Evolutionary conservation across 2,329 filamentous ascomycete genomes (phyloP).

Genomic region (Coniochaeta ligniaria): DNA sequence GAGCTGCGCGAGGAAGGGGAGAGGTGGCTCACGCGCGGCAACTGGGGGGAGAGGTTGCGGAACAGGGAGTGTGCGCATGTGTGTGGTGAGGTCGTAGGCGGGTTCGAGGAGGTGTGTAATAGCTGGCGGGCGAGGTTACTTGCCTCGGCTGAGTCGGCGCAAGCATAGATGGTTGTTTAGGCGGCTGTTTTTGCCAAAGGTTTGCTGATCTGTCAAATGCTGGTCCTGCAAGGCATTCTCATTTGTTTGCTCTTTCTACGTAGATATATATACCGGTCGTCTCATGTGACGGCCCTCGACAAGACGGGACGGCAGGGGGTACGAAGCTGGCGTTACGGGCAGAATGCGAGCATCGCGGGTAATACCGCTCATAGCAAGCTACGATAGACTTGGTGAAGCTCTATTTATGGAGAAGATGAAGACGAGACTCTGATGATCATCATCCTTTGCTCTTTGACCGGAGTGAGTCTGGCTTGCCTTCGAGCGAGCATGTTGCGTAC

Average conservation of each 20-base stretch:
- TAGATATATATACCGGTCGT: neutral
- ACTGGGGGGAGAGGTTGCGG: slow-evolving; percentile 72
- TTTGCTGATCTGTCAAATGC: slow-evolving; percentile 2
- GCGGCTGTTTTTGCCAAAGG: no score
- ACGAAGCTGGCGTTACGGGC: neutral
- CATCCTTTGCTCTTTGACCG: neutral
- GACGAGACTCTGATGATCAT: no score
- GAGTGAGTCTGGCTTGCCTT: neutral
- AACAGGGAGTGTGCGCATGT: slow-evolving; percentile 76
- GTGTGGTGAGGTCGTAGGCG: slow-evolving; percentile 81
- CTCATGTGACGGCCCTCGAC: neutral
- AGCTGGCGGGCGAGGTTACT: slow-evolving; percentile 73
- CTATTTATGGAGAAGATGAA: no score
- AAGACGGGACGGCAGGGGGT: neutral
- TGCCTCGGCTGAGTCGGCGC: slow-evolving; percentile 44
- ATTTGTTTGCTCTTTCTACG: neutral
- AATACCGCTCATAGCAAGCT: neutral
- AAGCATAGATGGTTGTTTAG: slow-evolving; percentile 6
- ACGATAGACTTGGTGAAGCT: neutral
- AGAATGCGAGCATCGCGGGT: neutral
- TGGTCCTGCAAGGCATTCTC: neutral
- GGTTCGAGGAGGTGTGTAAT: slow-evolving; percentile 87
- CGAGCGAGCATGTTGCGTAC: no score
- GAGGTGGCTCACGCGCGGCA: slow-evolving; percentile 70
- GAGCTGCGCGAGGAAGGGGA: slow-evolving; percentile 78